Evolutionary conservation across 2,329 filamentous ascomycete genomes (phyloP), one percentile per base, ranked within the genome.

Genomic region (Celoporthe dispersa): DNA sequence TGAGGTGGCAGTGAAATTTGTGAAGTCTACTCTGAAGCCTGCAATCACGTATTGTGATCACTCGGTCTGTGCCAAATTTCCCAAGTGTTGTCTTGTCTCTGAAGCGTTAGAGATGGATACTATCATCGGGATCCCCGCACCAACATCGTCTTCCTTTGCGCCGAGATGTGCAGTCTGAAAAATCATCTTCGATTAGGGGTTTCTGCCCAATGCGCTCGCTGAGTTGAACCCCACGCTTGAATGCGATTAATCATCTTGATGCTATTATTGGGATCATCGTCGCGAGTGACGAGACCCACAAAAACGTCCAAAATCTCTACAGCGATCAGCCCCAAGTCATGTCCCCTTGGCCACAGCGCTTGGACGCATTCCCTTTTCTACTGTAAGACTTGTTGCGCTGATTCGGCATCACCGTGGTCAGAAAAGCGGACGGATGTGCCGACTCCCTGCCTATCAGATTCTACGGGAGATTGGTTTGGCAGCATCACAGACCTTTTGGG

Each of bases 401-500:
- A 35, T 37, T 64, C 44, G 62, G 44, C 28, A 53, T 64, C 44
- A 33, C 41, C 41, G 62, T 41, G n/a, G 37, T 31, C n/a, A 31
- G 9, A 53, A 64, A 31, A 25, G 41, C n/a, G 44, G 44, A 35
- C 14, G 16, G 31, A 44, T 51, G 31, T 9, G 25, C 19, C 28
- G 48, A 1, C 31, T 44, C 62, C 62, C 62, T 64, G 62, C 16
- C 62, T 53, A 64, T 64, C 62, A 64, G 41, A 53, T 11, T 25
- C 22, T 28, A 48, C 44, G 61, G 31, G 62, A 64, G 25, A 51
- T 53, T 35, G 57, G 31, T n/a, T n/a, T 60, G 1, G 57, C 19
- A 60, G 57, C 31, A 22, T 60, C 33, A 35, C 55, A 31, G 14
- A 33, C 31, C 57, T 37, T 3, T n/a, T 25, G 57, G 31, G 44